Evolutionary conservation across 257 asterid species (phyloP).

Genomic region (Salvia splendens): DNA sequence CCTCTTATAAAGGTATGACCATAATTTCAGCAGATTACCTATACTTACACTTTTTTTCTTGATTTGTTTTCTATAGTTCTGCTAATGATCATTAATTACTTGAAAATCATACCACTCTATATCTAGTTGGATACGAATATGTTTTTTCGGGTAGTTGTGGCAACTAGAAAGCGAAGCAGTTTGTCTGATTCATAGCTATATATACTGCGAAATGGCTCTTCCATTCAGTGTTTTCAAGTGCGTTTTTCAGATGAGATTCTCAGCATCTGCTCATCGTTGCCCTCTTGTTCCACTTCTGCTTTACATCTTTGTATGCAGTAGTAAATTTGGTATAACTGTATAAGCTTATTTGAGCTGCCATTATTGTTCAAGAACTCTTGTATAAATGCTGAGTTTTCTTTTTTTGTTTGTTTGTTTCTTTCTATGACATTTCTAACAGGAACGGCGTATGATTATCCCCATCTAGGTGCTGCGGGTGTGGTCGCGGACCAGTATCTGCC

Average conservation of each 20-base stretch:
- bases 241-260: conserved; percentile 43
- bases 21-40: conserved; percentile 39
- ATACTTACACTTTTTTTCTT: conserved; percentile 32
- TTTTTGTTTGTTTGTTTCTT: not conserved
- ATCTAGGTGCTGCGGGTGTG: conserved; percentile 64
- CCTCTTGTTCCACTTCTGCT: conserved; percentile 37
- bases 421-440: conserved; percentile 44
- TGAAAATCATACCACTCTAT: not conserved
- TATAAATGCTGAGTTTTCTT: not conserved
- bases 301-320: conserved; percentile 36
- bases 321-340: conserved; percentile 44
- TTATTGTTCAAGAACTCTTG: not conserved
- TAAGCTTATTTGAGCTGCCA: conserved; percentile 8
- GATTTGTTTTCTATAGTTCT: conserved; percentile 18
- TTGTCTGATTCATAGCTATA: conserved; percentile 6
- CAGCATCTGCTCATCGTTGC: conserved; percentile 29
- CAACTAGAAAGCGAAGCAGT: conserved; percentile 20
- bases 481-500: conserved; percentile 61
- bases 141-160: conserved; percentile 21
- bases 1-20: conserved; percentile 33
- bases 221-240: conserved; percentile 8
- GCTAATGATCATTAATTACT: conserved; percentile 30
- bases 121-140: not conserved
- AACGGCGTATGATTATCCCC: conserved; percentile 43
- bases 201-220: conserved; percentile 15